These are phyloP conservation scores for Colletotrichum ledebouriae DNA, from an alignment of 2,329 filamentous ascomycete genomes.

Conservation along the genomic window DNA sequence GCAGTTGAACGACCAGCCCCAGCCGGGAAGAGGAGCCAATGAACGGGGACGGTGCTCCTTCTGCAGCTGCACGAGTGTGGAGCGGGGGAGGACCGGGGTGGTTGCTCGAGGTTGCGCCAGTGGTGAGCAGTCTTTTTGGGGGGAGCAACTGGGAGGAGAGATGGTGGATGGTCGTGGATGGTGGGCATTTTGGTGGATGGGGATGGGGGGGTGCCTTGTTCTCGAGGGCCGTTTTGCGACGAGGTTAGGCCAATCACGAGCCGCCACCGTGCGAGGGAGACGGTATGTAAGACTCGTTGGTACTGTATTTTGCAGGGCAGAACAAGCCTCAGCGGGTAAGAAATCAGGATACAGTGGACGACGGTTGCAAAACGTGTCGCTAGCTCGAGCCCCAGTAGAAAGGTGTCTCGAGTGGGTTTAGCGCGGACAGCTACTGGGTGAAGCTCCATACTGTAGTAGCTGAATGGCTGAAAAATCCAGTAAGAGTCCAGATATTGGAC, in stretches of 20 bases:
- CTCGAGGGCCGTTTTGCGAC: slow-evolving; percentile 40
- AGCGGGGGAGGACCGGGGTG: slow-evolving; percentile 30
- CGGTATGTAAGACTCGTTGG: slow-evolving; percentile 11
- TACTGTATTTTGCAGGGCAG: slow-evolving; percentile 42
- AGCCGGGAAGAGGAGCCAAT: slow-evolving; percentile 46
- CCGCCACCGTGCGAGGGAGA: slow-evolving; percentile 37
- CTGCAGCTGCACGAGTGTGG: slow-evolving; percentile 45
- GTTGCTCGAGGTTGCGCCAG: slow-evolving; percentile 39
- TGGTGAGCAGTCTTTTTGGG: slow-evolving; percentile 32
- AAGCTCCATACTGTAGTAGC: background rate
- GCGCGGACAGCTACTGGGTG: slow-evolving; percentile 1
- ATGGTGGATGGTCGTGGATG: slow-evolving; percentile 1
- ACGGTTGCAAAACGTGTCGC: slow-evolving; percentile 35
- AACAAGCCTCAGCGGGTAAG: slow-evolving; percentile 9
- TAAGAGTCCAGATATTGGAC: slow-evolving; percentile 6
- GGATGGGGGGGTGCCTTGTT: slow-evolving; percentile 30
- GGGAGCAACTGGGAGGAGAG: slow-evolving; percentile 21
- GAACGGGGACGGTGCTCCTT: slow-evolving; percentile 39
- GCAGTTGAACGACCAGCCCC: slow-evolving; percentile 48
- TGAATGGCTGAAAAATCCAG: slow-evolving; percentile 18
- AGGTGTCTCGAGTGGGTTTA: background rate
- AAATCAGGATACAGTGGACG: slow-evolving; percentile 15
- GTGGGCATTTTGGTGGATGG: background rate
- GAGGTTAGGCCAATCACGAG: slow-evolving; percentile 42
- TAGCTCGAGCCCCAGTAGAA: background rate